Evolutionary conservation across 805 yeast species (phyloP), one percentile per base, ranked within the genome.

Genomic region (Grigorovia jiainica): DNA sequence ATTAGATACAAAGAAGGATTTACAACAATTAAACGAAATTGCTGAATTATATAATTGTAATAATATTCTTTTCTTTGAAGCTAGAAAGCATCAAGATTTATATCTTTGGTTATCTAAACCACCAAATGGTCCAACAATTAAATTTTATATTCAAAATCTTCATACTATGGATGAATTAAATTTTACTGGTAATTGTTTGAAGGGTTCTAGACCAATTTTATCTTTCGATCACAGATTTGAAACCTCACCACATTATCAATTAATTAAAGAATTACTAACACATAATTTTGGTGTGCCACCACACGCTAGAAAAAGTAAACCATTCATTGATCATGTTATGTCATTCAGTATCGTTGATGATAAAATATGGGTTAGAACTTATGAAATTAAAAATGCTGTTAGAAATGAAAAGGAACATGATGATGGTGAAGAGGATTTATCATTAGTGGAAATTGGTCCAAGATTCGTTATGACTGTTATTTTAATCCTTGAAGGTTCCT

Each of bases 31-130:
- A 46, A 92, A 92, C 58, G 98, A 92, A 68, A 83, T 89, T 47
- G 97, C 97, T 3, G 98, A 92, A 58, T 71, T 92, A 49, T 87
- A 90, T 75, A 92, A 92, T 72, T 92, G 98, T 73, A 92, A 92
- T 67, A 92, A 92, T 61, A 76, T 92, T 51, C 70, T 87, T 61
- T 92, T 83, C 62, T 92, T 92, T 61, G 98, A 92, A 66, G 86
- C 95, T 42, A 81, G 97, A 68, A 92, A 92, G 65, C 97, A 90
- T 66, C 84, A 79, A 64, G 98, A 92, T 66, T 76, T 92, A 57
- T 92, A 92, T 63, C 64, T 92, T 63, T 92, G 97, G 95, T 63
- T 92, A 49, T 77, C 96, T 27, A 90, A 92, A 65, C 92, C 97
- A 23, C 98, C 98, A 34, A 90, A 92, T 61, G 98, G 98, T 1